A percentile compares a stretch with the other conserved stretches of the same genome.
These are phyloP conservation scores for Sordariomycetes sp. DNA, from an alignment of 2,329 filamentous ascomycete genomes.

Conservation along the genomic window DNA sequence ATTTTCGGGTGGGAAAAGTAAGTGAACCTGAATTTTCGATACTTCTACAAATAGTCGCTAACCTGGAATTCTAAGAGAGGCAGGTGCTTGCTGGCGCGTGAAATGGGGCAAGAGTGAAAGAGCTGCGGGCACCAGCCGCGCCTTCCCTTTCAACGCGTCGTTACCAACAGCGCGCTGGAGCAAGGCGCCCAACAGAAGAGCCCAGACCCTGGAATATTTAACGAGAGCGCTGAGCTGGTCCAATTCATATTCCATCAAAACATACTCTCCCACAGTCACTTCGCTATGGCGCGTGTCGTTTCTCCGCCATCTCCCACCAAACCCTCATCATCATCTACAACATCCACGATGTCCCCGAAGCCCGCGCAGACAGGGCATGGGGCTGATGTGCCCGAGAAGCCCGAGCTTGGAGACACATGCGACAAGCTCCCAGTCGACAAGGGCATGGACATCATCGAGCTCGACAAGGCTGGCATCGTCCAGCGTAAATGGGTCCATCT, in stretches of 20 bases:
- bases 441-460: constrained; percentile 17
- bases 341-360: not conserved
- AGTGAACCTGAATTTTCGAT: no score
- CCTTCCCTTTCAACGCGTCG: not conserved
- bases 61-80: no score
- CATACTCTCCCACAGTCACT: not conserved
- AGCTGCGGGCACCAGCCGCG: not conserved
- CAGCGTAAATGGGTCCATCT: constrained; percentile 22
- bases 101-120: not conserved
- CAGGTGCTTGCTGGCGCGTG: not conserved
- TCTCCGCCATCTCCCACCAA: not conserved
- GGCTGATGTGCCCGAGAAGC: not conserved
- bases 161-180: not conserved
- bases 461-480: constrained; percentile 25
- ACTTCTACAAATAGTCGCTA: no score
- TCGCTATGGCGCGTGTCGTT: not conserved
- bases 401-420: no score
- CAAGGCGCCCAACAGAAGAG: not conserved
- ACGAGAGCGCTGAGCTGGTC: not conserved
- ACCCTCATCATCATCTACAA: not conserved
- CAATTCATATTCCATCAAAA: not conserved
- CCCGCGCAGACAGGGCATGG: not conserved
- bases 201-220: not conserved
- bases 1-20: no score
- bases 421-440: not conserved